Evolutionary conservation across 108 stramenopile genomes (phyloP), one percentile per base, ranked within the genome.

Genomic region (Nitzschia inconspicua): DNA sequence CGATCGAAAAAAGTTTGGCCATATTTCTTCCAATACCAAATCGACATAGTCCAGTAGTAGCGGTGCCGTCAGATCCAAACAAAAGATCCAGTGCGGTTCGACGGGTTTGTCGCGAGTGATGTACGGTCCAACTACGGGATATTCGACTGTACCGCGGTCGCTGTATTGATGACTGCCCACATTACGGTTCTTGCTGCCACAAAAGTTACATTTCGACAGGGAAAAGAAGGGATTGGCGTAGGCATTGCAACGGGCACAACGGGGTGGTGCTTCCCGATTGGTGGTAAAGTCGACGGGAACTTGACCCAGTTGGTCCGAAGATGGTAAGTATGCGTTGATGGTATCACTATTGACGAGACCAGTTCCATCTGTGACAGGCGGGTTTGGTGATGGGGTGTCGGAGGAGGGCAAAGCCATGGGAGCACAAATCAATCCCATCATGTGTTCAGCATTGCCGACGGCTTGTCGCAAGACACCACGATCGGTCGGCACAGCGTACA

Each of bases 161-260:
- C 58, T 53, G 31, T 73, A 13, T 44, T 47, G 57, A 47, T 25
- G n/a, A 39, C 37, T 39, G n/a, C 37, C 37, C n/a, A 65, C 44
- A 37, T 63, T 67, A 30, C 46, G 49, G 26, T 77, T 72, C 18
- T 34, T 47, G 18, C 60, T 63, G 2, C 80, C 60, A 64, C 86
- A 91, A 47, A 91, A 72, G 51, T 75, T 84, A 48, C 89, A 91
- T 54, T 59, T 65, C 8, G 47, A 41, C 5, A 29, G 16, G 14
- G 47, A 41, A 65, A 83, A 91, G 57, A 79, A 92, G 20, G 88
- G 80, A 73, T 86, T 90, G 36, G 74, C 78, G 69, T 93, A 93
- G 47, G 85, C 88, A 26, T 64, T 36, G 56, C 92, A 93, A 35
- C 70, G 58, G 41, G 43, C 41, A 51, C 92, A 93, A 18, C 88